A percentile compares a stretch with the other conserved stretches of the same genome.
Conservation (phyloP, 176 grass and related monocot species). For the Oryza officinalis region DNA sequence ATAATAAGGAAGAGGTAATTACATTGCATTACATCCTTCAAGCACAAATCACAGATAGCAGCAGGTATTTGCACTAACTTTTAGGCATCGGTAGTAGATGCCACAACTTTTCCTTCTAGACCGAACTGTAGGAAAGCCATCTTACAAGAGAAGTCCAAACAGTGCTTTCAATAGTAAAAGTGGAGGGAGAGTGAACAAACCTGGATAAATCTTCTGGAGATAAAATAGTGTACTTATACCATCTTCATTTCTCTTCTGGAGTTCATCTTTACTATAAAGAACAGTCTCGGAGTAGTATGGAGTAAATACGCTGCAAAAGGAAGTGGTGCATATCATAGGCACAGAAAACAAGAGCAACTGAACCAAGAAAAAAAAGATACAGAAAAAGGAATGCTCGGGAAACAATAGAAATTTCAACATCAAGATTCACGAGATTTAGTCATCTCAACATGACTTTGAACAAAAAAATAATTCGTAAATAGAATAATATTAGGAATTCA, state of each 20-base stretch:
- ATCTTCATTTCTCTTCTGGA: slow-evolving; percentile 90
- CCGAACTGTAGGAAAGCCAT: background rate
- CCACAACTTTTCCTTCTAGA: background rate
- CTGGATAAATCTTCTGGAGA: slow-evolving; percentile 97
- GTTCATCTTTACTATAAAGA: slow-evolving; percentile 81
- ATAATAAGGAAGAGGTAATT: background rate
- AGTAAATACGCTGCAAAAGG: slow-evolving; percentile 82
- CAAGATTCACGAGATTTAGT: background rate
- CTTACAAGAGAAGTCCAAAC: background rate
- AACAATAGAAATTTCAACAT: slow-evolving; percentile 6
- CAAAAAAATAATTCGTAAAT: background rate
- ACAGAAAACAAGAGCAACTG: slow-evolving; percentile 29
- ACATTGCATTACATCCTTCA: background rate
- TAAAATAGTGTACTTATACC: slow-evolving; percentile 91
- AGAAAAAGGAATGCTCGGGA: background rate
- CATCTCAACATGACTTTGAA: background rate
- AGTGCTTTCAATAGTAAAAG: background rate
- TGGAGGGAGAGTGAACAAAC: slow-evolving; percentile 42
- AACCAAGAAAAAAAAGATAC: background rate
- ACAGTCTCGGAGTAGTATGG: slow-evolving; percentile 93
- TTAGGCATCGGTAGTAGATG: background rate
- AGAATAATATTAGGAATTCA: background rate
- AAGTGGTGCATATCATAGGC: slow-evolving; percentile 30
- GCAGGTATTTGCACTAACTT: background rate
- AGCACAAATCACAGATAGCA: background rate